Evolutionary conservation across 2,329 filamentous ascomycete genomes (phyloP), one percentile per base, ranked within the genome.

Genomic region (Clathrospora elynae): DNA sequence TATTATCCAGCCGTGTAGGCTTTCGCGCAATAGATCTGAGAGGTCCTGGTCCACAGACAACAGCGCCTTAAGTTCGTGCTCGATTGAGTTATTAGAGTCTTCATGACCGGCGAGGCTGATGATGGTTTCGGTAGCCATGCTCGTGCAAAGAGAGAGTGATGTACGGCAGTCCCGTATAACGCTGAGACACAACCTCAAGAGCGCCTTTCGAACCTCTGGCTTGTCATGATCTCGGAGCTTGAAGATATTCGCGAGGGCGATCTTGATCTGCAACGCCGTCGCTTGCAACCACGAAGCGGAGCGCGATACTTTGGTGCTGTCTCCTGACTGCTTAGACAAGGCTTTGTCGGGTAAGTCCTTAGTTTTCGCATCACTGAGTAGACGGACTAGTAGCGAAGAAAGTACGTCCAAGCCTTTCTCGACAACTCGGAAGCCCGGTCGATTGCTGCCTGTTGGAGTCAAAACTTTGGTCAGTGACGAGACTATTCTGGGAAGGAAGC

Each of bases 401-500:
- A 93, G 70, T 0, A 82, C 75, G 6, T 80, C 72, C 6, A 95
- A 64, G 12, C 81, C 81, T 41, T 73, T 73, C 16, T 84, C 73
- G 5, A 97, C 73, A 0, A 95, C 79, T 26, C 78, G 81, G 53
- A 78, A 84, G 33, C 79, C 76, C 22, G 81, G 75, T 34, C 81
- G 77, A 53, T 79, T 78, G 26, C 80, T 75, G n/a, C 78, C 81
- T 0, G 85, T 87, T 1, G 83, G 83, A 4, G 87, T 85, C 35
- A 95, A 72, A 0, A 90, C 74, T 59, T 86, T 91, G 2, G 87
- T 85, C 16, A 99, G 73, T 1, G 84, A 83, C 3, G 93, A 97
- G 0, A 96, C 82, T 0, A 89, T 89, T 7, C 91, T 90, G 0
- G 95, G 93, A 28, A 97, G 77, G 61, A 99, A 93, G 49, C 82